Evolutionary conservation across 1,284 basidiomycete species (phyloP).

Genomic region (Apiotrichum brassicae): DNA sequence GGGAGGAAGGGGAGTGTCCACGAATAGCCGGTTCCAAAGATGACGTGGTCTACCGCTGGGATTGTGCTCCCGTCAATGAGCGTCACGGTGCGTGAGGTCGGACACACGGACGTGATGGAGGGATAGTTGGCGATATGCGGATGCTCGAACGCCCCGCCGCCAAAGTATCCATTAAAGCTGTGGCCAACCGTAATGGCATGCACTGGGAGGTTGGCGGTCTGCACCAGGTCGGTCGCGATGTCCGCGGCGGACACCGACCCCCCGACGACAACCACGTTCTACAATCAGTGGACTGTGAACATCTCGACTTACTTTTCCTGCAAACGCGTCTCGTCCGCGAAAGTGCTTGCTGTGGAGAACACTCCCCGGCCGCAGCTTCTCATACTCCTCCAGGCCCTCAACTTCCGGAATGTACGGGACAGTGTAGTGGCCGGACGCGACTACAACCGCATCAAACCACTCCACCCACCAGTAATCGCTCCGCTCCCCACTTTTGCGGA

Average conservation of each 20-base stretch:
- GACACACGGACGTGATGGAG: slow-evolving; percentile 1
- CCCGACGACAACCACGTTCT: slow-evolving; percentile 12
- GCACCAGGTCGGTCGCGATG: slow-evolving; percentile 12
- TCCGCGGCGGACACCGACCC: slow-evolving; percentile 7
- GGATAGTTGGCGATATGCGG: slow-evolving; percentile 2
- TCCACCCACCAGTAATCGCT: slow-evolving; percentile 22
- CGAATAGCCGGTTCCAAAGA: slow-evolving; percentile 13
- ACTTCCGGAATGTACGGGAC: slow-evolving; percentile 51
- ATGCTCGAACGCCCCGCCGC: slow-evolving; percentile 7
- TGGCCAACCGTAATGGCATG: slow-evolving; percentile 6
- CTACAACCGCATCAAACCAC: slow-evolving; percentile 52
- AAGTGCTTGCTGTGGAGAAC: slow-evolving; percentile 42
- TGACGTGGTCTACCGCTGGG: slow-evolving; percentile 9
- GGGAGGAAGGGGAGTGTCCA: slow-evolving; percentile 12
- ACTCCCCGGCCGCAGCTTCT: slow-evolving; percentile 39
- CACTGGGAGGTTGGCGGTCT: neutral
- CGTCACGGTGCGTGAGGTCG: slow-evolving; percentile 5
- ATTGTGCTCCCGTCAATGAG: slow-evolving; percentile 4
- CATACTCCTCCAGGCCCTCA: slow-evolving; percentile 47
- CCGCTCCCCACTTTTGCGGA: slow-evolving; percentile 48
- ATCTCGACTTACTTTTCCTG: slow-evolving; percentile 1
- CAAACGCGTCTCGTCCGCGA: slow-evolving; percentile 3
- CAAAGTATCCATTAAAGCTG: slow-evolving; percentile 10
- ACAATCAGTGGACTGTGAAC: too few species aligned
- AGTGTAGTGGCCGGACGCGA: slow-evolving; percentile 51